Evolutionary conservation across 495 filamentous ascomycete genomes (phyloP), one percentile per base, ranked within the genome.

Genomic region (Hypoxylon rickii): DNA sequence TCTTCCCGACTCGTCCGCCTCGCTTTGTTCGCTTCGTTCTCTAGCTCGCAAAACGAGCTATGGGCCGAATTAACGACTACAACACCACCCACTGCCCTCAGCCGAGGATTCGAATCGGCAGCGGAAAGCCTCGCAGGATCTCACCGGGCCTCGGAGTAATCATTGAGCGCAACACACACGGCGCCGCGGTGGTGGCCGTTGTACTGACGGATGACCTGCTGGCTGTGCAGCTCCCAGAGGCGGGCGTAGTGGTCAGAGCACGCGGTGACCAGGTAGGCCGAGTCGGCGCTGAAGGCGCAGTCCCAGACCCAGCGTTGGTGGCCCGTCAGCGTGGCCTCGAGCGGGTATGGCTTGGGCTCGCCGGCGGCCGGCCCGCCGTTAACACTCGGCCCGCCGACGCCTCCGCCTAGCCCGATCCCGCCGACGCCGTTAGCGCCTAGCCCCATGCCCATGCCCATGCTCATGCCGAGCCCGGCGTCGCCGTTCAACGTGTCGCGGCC

Each of bases 291-390:
- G 75, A 97, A 98, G 2, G 94, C 94, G 68, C 94, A 98, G 71
- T 98, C 94, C 94, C 94, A 98, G 0, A 98, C 94, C 94, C 94
- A 98, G 26, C 94, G 86, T 71, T 98, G 94, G 70, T 98, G 94
- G 49, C 88, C 88, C n/a, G 87, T 85, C 1, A 98, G 82, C 2
- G 90, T 96, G 3, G 90, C 92, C 70, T 97, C 91, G 3, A 96
- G 79, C 10, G 81, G 87, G 80, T 82, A 96, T 51, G 76, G 85
- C 73, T 71, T 79, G 51, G 62, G 69, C 40, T 72, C 59, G 33
- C 55, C 67, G 7, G 34, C 49, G n/a, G n/a, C n/a, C n/a, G n/a
- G n/a, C 1, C 38, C 34, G n/a, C 32, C 15, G 33, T 41, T 50
- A 12, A 10, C 18, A 17, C 31, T 20, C 10, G n/a, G 19, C 1